phyloP scores from a whole-genome alignment of 2,329 filamentous ascomycete species.

The Coleophoma eucalyptorum region DNA sequence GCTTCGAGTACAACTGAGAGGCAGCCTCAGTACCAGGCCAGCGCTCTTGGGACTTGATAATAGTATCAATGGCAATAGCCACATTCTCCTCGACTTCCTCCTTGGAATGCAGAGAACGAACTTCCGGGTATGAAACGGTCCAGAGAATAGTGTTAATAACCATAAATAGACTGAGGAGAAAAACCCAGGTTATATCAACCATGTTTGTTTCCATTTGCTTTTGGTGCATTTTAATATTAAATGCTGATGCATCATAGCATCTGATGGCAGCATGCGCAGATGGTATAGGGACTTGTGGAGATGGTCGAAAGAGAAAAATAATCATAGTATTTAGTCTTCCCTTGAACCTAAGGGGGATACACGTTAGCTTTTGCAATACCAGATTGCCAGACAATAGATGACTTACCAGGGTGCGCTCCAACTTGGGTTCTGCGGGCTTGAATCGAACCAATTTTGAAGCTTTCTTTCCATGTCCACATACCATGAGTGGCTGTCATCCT shows the following conservation, averaged over 20 bases:
- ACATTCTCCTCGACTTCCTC: constrained; percentile 76
- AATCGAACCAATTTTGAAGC: constrained; percentile 74
- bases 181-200: constrained; percentile 91
- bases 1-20: constrained; percentile 79
- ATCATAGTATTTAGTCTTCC: constrained; percentile 82
- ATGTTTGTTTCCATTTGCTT: constrained; percentile 73
- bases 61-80: constrained; percentile 70
- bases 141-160: constrained; percentile 88
- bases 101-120: constrained; percentile 67
- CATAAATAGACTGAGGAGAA: constrained; percentile 86
- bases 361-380: constrained; percentile 1
- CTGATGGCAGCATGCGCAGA: constrained; percentile 72
- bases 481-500: constrained; percentile 81
- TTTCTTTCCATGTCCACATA: constrained; percentile 76
- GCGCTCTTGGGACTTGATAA: constrained; percentile 75
- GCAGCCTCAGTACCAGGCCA: constrained; percentile 91
- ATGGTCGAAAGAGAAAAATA: constrained; percentile 83
- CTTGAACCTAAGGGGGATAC: constrained; percentile 46
- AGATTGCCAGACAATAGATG: not conserved
- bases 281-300: constrained; percentile 85
- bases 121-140: constrained; percentile 82
- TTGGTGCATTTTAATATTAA: constrained; percentile 76
- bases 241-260: constrained; percentile 79
- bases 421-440: constrained; percentile 63
- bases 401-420: constrained; percentile 77